A percentile compares a stretch with the other conserved stretches of the same genome.
These are phyloP conservation scores for Starmerella sp. DNA, from an alignment of 805 yeast species.

Conservation along the genomic window DNA sequence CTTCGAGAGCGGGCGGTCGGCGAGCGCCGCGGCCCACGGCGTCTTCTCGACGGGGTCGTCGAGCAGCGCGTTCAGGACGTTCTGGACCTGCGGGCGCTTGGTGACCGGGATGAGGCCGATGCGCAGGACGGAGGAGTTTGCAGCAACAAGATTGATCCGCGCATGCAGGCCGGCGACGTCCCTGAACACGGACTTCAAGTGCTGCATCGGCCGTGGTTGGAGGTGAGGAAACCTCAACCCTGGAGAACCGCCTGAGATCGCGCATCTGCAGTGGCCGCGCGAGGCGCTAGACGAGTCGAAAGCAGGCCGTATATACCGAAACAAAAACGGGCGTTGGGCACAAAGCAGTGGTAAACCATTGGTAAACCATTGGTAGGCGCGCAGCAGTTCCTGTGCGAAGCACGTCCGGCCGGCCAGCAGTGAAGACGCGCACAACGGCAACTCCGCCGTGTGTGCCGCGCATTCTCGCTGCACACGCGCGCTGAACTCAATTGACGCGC, in stretches of 20 bases:
- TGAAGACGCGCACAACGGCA: too few species aligned
- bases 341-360: too few species aligned
- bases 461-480: too few species aligned
- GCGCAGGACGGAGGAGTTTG: slow-evolving; percentile 19
- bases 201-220: slow-evolving; percentile 13
- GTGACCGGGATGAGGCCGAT: slow-evolving; percentile 26
- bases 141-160: slow-evolving; percentile 21
- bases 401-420: too few species aligned
- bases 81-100: slow-evolving; percentile 20
- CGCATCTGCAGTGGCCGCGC: too few species aligned
- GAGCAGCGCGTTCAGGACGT: slow-evolving; percentile 26
- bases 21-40: slow-evolving; percentile 26
- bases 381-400: too few species aligned
- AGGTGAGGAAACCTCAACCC: slow-evolving; percentile 1
- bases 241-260: background rate
- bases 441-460: too few species aligned
- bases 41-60: slow-evolving; percentile 29
- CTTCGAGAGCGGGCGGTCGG: slow-evolving; percentile 26
- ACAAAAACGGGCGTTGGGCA: too few species aligned
- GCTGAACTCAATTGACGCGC: too few species aligned
- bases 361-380: too few species aligned
- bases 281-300: too few species aligned
- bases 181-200: slow-evolving; percentile 22
- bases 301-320: too few species aligned
- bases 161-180: slow-evolving; percentile 24